Evolutionary conservation across 805 yeast genomes (phyloP).

Genomic region (Babjeviella inositovora): DNA sequence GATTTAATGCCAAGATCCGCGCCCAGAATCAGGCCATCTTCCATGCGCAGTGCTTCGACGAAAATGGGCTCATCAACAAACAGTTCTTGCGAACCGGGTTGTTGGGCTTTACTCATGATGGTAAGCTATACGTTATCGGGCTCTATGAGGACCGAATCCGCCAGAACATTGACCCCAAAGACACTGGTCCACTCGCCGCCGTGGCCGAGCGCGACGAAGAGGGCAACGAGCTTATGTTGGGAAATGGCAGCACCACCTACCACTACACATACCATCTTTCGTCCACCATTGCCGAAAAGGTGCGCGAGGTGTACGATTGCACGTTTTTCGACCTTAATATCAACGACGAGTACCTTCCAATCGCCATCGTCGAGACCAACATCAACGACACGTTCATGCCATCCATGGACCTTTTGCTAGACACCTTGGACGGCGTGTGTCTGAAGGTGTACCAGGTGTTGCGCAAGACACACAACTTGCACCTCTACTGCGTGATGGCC

Average conservation of each 20-base stretch:
- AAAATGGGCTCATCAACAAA: slow-evolving; percentile 51
- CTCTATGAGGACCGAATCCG: slow-evolving; percentile 82
- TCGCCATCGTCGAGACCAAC: slow-evolving; percentile 76
- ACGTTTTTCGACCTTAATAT: slow-evolving; percentile 78
- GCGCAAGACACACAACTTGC: slow-evolving; percentile 48
- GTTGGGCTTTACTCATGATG: slow-evolving; percentile 76
- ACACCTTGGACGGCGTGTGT: slow-evolving; percentile 29
- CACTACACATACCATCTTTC: slow-evolving; percentile 82
- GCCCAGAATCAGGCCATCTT: slow-evolving; percentile 58
- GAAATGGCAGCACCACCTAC: slow-evolving; percentile 32
- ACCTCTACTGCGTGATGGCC: slow-evolving; percentile 69
- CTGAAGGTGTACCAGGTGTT: slow-evolving; percentile 24
- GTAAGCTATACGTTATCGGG: slow-evolving; percentile 80
- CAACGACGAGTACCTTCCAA: slow-evolving; percentile 71
- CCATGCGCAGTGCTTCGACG: slow-evolving; percentile 68
- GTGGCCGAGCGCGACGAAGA: slow-evolving; percentile 4
- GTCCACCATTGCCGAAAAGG: slow-evolving; percentile 67
- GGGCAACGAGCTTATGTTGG: slow-evolving; percentile 13
- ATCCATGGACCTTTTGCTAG: slow-evolving; percentile 5
- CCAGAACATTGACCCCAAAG: slow-evolving; percentile 19
- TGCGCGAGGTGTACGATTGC: slow-evolving; percentile 74
- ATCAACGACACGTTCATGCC: slow-evolving; percentile 3
- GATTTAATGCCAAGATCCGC: too few species aligned
- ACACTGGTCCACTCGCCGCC: slow-evolving; percentile 2
- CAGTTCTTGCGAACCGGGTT: slow-evolving; percentile 84